A percentile compares a stretch with the other conserved stretches of the same genome.
Evolutionary conservation across 202 grass and related monocot species (phyloP).

Genomic region (Setaria viridis): DNA sequence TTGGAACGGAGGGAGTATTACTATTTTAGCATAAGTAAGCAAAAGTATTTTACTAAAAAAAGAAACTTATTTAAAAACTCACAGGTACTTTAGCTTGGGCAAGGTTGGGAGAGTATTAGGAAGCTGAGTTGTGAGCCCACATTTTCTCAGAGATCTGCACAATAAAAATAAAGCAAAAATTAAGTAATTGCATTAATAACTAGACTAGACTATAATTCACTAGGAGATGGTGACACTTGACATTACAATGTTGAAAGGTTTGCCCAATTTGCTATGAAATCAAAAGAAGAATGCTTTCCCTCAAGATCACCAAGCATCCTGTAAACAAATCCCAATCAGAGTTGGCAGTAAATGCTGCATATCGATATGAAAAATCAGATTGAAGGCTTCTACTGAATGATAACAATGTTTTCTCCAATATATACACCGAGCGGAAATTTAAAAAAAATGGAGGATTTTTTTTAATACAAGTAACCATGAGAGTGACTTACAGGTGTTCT

Average conservation of each 20-base stretch:
- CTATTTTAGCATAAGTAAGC: neutral
- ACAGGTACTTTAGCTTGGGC: constrained; percentile 52
- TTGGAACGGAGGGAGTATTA: neutral
- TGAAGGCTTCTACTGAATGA: no score
- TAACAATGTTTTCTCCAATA: neutral
- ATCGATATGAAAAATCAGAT: no score
- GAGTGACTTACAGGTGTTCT: constrained; percentile 55
- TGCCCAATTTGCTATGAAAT: constrained; percentile 46
- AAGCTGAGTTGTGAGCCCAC: constrained; percentile 26
- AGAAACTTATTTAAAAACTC: constrained; percentile 33
- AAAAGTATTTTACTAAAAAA: constrained; percentile 16
- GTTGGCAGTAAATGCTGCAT: neutral
- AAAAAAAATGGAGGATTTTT: neutral
- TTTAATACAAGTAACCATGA: neutral
- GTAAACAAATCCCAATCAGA: constrained; percentile 12
- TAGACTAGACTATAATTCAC: neutral
- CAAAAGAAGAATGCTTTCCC: constrained; percentile 20
- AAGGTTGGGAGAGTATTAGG: neutral
- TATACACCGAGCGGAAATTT: neutral
- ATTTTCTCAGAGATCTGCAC: constrained; percentile 55
- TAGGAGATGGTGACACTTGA: neutral
- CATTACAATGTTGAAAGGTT: constrained; percentile 65
- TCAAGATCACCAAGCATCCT: constrained; percentile 70
- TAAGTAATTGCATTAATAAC: neutral
- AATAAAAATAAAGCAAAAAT: constrained; percentile 15